These are phyloP conservation scores for Podaxis rugospora DNA, from an alignment of 768 basidiomycete species.

Conservation along the genomic window DNA sequence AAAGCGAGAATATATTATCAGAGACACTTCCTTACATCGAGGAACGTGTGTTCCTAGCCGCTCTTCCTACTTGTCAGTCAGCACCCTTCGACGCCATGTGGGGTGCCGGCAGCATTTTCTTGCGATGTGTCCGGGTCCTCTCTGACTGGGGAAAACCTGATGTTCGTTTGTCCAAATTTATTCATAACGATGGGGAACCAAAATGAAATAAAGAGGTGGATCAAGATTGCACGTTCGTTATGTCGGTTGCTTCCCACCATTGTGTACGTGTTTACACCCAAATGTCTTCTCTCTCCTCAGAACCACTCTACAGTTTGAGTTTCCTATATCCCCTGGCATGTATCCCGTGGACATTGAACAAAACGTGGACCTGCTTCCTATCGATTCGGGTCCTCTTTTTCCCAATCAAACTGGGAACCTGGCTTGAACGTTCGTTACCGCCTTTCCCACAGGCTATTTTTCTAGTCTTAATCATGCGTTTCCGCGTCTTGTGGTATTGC, in stretches of 20 bases:
- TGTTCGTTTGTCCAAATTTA: not conserved
- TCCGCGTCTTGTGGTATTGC: not conserved
- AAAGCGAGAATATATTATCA: not conserved
- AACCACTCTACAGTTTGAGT: not conserved
- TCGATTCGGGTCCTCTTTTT: not conserved
- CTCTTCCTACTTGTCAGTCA: not conserved
- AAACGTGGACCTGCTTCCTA: not conserved
- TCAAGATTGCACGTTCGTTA: not conserved
- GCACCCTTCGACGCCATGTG: not conserved
- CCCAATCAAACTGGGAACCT: not conserved
- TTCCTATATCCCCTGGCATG: not conserved
- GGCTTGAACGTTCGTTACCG: conserved; percentile 3
- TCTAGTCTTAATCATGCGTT: not conserved
- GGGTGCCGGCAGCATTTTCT: not conserved
- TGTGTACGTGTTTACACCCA: not conserved
- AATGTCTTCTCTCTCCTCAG: not conserved
- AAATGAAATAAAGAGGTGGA: not conserved
- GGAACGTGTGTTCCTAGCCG: not conserved
- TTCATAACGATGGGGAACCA: too few relatives aligned
- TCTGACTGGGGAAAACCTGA: not conserved
- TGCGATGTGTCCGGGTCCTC: not conserved
- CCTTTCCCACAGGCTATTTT: not conserved
- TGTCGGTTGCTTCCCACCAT: not conserved
- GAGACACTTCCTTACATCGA: not conserved
- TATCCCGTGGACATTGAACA: not conserved